Evolutionary conservation across 768 basidiomycete species (phyloP).

Genomic region (Coprinopsis marcescibilis): DNA sequence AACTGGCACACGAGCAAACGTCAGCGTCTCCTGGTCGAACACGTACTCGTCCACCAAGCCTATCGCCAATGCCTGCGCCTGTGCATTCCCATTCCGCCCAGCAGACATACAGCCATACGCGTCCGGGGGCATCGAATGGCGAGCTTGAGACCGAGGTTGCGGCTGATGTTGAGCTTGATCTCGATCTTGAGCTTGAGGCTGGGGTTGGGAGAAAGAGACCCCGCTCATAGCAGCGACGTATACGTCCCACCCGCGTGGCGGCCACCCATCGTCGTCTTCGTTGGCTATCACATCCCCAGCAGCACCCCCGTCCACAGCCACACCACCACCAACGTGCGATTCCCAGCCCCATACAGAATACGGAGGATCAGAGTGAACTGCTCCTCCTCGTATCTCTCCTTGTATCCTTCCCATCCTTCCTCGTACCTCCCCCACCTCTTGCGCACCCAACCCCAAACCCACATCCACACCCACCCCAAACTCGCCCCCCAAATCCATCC

Average conservation of each 20-base stretch:
- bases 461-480: too few relatives aligned
- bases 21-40: constrained; percentile 7
- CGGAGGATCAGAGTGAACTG: too few relatives aligned
- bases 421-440: too few relatives aligned
- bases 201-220: background rate
- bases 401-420: too few relatives aligned
- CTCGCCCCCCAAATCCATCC: too few relatives aligned
- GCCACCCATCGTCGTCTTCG: constrained; percentile 3
- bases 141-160: background rate
- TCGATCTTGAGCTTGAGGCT: background rate
- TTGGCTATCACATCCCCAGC: too few relatives aligned
- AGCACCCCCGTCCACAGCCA: too few relatives aligned
- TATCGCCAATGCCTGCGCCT: background rate
- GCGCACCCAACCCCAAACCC: too few relatives aligned
- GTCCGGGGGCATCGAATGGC: background rate
- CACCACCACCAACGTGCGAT: too few relatives aligned
- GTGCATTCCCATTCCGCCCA: background rate
- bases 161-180: background rate
- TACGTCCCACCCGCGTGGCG: constrained; percentile 5
- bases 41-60: constrained; percentile 5
- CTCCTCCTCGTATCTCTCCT: too few relatives aligned
- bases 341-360: too few relatives aligned
- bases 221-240: constrained; percentile 6
- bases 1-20: constrained; percentile 2
- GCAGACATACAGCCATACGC: background rate